A percentile compares a stretch with the other conserved stretches of the same genome.
phyloP scores from a whole-genome alignment of 139 green algal genomes.

The Pleodorina starrii region DNA sequence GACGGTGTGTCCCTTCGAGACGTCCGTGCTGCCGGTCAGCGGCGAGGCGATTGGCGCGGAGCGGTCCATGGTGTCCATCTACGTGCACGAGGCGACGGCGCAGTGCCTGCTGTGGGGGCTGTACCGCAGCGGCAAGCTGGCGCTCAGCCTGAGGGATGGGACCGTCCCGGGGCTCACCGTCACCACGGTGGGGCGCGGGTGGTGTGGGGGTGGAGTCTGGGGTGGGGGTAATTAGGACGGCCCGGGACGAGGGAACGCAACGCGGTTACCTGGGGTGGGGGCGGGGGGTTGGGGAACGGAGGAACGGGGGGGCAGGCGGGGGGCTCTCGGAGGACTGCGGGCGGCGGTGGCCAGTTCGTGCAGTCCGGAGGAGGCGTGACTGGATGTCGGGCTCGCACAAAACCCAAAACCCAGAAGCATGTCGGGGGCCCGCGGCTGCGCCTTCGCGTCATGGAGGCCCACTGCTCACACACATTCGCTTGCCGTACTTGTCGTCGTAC shows the following conservation, averaged over 20 bases:
- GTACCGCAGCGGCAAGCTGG: constrained; percentile 43
- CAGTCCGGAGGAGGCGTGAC: too few relatives aligned
- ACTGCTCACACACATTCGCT: too few relatives aligned
- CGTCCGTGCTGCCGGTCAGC: constrained; percentile 45
- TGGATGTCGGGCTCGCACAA: too few relatives aligned
- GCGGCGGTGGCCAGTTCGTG: too few relatives aligned
- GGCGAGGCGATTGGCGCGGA: constrained; percentile 32
- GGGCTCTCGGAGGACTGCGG: background rate
- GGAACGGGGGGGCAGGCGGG: background rate
- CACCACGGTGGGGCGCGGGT: constrained; percentile 40
- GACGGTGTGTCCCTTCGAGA: constrained; percentile 49
- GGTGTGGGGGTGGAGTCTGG: background rate
- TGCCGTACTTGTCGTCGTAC: too few relatives aligned
- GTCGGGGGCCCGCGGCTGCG: too few relatives aligned
- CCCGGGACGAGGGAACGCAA: background rate
- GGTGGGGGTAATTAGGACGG: background rate
- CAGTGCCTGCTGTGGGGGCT: constrained; percentile 64
- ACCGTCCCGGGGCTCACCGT: constrained; percentile 53
- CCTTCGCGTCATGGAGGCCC: too few relatives aligned
- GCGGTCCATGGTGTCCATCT: constrained; percentile 47
- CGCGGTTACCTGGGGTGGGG: too few relatives aligned
- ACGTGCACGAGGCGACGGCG: constrained; percentile 55
- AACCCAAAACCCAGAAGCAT: too few relatives aligned
- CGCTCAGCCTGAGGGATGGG: constrained; percentile 44
- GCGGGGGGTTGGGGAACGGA: background rate